Percentiles rank a stretch among this genome's conserved stretches.
phyloP scores from a whole-genome alignment of 768 basidiomycete genomes.

The Pleurotus citrinopileatus region DNA sequence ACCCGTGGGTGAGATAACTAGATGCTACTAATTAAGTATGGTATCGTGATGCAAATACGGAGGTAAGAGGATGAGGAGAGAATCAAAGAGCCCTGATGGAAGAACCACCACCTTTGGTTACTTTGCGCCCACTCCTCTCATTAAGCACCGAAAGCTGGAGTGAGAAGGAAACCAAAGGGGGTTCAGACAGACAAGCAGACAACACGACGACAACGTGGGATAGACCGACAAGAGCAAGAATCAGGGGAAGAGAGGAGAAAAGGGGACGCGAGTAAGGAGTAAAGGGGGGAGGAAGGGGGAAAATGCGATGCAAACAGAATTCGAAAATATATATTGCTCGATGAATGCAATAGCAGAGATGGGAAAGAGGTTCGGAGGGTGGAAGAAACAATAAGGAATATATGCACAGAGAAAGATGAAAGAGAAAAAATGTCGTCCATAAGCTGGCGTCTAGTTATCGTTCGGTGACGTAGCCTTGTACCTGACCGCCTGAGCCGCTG shows the following conservation, averaged over 20 bases:
- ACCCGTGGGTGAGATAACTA: constrained; percentile 13
- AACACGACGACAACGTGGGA: not conserved
- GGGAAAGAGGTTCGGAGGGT: too few relatives aligned
- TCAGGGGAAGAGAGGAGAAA: not conserved
- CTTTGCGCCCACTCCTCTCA: too few relatives aligned
- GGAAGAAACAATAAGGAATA: not conserved
- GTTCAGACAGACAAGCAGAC: not conserved
- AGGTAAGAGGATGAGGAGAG: not conserved
- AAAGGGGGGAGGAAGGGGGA: not conserved
- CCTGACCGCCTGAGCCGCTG: constrained; percentile 5
- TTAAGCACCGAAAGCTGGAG: not conserved
- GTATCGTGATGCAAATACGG: not conserved
- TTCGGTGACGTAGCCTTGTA: constrained; percentile 6
- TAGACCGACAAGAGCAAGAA: not conserved
- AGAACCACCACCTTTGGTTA: too few relatives aligned
- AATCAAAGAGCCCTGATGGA: too few relatives aligned
- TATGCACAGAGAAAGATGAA: too few relatives aligned
- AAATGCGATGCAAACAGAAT: too few relatives aligned
- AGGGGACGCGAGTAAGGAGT: not conserved
- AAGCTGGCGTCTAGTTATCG: constrained; percentile 6
- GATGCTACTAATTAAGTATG: constrained; percentile 4
- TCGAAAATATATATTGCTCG: too few relatives aligned
- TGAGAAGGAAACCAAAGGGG: constrained; percentile 1
- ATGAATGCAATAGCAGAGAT: too few relatives aligned
- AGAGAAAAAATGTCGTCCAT: not conserved